Conservation (phyloP, 441 rosid genomes). For the Adansonia grandidieri region DNA sequence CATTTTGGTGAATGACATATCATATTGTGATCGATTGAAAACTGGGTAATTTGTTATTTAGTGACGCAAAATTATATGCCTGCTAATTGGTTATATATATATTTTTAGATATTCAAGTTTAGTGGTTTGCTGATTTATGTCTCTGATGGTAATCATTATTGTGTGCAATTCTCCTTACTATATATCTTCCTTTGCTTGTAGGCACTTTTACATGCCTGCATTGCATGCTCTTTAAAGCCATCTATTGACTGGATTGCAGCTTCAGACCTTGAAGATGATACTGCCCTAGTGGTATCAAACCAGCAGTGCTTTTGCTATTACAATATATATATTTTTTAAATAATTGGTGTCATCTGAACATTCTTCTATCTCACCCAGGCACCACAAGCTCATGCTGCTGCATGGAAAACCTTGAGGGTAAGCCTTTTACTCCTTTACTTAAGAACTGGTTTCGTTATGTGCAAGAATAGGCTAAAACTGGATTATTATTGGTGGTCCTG, state of each 20-base stretch:
- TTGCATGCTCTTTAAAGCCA: slow-evolving; percentile 76
- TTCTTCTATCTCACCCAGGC: slow-evolving; percentile 45
- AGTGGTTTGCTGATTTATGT: slow-evolving; percentile 18
- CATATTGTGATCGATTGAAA: not conserved
- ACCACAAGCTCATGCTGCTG: slow-evolving; percentile 70
- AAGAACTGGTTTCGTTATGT: not conserved
- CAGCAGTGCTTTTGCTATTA: slow-evolving; percentile 23
- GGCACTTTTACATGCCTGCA: slow-evolving; percentile 78
- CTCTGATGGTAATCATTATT: not conserved
- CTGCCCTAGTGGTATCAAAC: slow-evolving; percentile 49
- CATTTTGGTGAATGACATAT: not conserved
- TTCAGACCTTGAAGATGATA: slow-evolving; percentile 70
- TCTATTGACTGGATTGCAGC: slow-evolving; percentile 19
- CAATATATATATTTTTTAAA: not conserved
- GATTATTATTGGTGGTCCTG: not conserved
- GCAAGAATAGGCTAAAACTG: not conserved
- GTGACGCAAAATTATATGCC: not conserved
- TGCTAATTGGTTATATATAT: not conserved
- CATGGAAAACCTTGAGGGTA: slow-evolving; percentile 75
- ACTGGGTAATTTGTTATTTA: not conserved
- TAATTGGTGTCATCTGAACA: slow-evolving; percentile 10
- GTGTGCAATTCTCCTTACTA: slow-evolving; percentile 17
- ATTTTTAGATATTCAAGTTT: not conserved
- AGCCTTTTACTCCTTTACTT: not conserved
- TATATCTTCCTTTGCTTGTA: slow-evolving; percentile 36